Base-by-base conservation (phyloP, 2,329 filamentous ascomycete genomes). In the Apiospora kogelbergensis region DNA sequence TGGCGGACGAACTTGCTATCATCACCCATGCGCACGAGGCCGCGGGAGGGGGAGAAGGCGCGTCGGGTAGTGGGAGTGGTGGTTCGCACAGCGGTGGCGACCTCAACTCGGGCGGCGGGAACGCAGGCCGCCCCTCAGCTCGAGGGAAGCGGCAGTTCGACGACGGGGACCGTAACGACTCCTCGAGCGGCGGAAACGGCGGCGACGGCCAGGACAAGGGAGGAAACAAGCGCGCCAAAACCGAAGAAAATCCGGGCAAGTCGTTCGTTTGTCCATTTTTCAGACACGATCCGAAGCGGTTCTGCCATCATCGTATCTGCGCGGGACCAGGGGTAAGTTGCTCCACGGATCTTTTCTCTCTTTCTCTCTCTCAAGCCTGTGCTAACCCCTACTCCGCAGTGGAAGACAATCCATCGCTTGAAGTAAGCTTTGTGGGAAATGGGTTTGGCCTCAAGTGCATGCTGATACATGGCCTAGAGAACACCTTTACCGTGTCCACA, bases 201-300 rank as follows among this genome's bases (percentile, higher is more conserved):
- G 79, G 73, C 20, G 74, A 75, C 22, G 74, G 74, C 6, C 76
- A 73, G 10, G 75, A 77, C n/a, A 77, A 77, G 68, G 78, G 77
- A 63, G 76, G 77, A 1, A 80, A 73, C 66, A 82, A 82, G 69
- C 78, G 80, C 40, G 77, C 78, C 33, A 81, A 78, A 70, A 81
- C 73, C 53, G 76, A 78, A 6, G 73, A 73, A 9, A 76, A 78
- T 26, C 70, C 69, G 5, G 75, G 75, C 40, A 70, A 70, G 20
- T 76, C 74, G 37, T 78, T 77, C 42, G 80, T 80, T 15, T 82
- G 80, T 24, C 80, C 80, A 1, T 81, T 77, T 66, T 78, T 77
- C 69, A 80, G 81, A 65, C 73, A 75, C 20, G 75, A 81, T 37
- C 79, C 79, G 10, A 73, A 71, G 22, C 66, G 67, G 13, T 71